Base-by-base conservation (phyloP, 495 filamentous ascomycete genomes). In the Barbatosphaeria neglecta region DNA sequence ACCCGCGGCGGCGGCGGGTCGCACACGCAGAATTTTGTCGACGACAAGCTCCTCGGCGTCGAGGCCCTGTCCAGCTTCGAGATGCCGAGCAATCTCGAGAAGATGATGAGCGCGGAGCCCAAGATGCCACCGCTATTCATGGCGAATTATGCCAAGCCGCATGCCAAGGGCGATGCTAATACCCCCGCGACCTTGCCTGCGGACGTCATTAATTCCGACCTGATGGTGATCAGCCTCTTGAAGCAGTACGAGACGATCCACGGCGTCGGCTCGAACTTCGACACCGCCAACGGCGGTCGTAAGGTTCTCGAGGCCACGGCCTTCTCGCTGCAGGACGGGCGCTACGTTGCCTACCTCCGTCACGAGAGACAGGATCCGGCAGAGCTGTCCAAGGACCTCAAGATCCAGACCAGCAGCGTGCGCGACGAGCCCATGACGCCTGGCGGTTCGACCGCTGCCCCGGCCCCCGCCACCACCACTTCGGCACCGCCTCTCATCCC, bases 21-120 rank as follows among this genome's bases (percentile, higher is more conserved):
- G 45, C 72, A 69, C 37, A 62, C 65, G 42, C 64, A 65, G n/a
- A 77, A 75, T 41, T 69, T 82, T 37, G 66, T 70, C 35, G 70
- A 73, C 46, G 69, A 74, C 43, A 68, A 66, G 48, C 49, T 70
- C 25, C 58, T 68, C 39, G 74, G 80, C 31, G 67, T 85, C 47
- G 79, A 83, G 44, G 76, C 76, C 23, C 62, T 85, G 15, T 71
- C 77, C 15, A 82, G 81, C 48, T 77, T 83, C 43, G 73, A 76
- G 43, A 68, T 78, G n/a, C 74, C 77, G 0, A 74, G 75, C 13
- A 75, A 73, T 55, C 67, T 74, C 20, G 65, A 69, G 44, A 63
- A 67, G 48, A 58, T 75, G 51, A 53, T 62, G 22, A 50, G 56
- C 16, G 58, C 61, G 4, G 70, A 74, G 39, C 62, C 81, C 4